These are phyloP conservation scores for Cordyceps fumosorosea DNA, from an alignment of 2,329 filamentous ascomycete genomes.

Conservation along the genomic window DNA sequence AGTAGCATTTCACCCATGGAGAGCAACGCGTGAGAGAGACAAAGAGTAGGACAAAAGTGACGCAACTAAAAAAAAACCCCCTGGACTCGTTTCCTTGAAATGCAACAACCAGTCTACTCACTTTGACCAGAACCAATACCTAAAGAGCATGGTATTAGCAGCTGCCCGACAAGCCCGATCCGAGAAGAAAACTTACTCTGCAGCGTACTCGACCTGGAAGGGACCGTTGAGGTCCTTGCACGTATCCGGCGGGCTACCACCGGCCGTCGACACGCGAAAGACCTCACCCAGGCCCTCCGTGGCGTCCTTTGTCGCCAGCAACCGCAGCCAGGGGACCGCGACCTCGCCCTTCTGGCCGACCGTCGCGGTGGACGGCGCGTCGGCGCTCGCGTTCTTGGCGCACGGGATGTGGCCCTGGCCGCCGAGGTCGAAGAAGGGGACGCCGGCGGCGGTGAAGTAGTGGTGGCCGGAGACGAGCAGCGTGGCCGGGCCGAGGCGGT, in stretches of 20 bases:
- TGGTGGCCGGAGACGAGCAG: constrained; percentile 67
- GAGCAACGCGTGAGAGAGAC: neutral
- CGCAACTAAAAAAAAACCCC: neutral
- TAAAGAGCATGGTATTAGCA: neutral
- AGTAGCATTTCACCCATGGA: neutral
- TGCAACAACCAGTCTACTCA: neutral
- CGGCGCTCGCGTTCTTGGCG: constrained; percentile 52
- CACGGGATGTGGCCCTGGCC: constrained; percentile 55
- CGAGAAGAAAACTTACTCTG: constrained; percentile 61
- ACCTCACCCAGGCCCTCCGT: constrained; percentile 64
- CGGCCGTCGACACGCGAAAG: constrained; percentile 78
- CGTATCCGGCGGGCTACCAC: constrained; percentile 66
- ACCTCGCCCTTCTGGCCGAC: constrained; percentile 56
- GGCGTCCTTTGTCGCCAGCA: constrained; percentile 46
- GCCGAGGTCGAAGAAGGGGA: constrained; percentile 72
- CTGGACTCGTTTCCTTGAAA: neutral
- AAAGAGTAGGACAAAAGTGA: neutral
- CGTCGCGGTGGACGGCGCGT: constrained; percentile 56
- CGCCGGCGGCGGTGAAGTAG: constrained; percentile 66
- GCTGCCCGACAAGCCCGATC: too few relatives aligned
- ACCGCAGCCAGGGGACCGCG: constrained; percentile 76
- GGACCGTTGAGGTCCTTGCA: constrained; percentile 57
- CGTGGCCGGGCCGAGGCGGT: constrained; percentile 48
- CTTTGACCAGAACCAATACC: constrained; percentile 9
- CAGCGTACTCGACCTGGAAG: constrained; percentile 74